Base-by-base conservation (phyloP, 371 early-diverging fungal genomes). In the Mucor irregularis region DNA sequence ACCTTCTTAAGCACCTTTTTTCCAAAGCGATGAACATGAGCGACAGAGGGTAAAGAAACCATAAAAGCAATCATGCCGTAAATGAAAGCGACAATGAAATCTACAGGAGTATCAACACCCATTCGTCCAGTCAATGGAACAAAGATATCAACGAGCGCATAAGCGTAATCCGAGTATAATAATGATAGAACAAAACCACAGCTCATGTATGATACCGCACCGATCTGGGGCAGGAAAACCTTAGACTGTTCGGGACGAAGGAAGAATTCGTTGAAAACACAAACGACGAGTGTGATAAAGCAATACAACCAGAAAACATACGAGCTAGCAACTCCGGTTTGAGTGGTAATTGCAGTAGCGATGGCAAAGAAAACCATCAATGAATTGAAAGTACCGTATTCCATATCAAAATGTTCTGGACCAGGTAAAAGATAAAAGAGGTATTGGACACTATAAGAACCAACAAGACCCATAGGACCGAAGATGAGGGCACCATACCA, bases 101-200 rank as follows among this genome's bases (percentile, higher is more conserved):
- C 91, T 5, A 82, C 85, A 34, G 91, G 88, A 0, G 86, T 79
- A 24, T 85, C 81, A 0, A 78, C 73, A 21, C 91, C 91, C 66
- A 86, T 85, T 33, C 91, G 82, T 5, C 89, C 91, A 0, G 88
- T 84, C 52, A 90, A 65, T 0, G 91, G 91, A 3, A 90, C 87
- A 74, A 90, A 86, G 16, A 88, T 72, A 52, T 86, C 82, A 22
- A 87, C 65, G 51, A 84, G 51, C 16, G 81, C 75, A 55, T 71
- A 78, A 10, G 71, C 62, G 33, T 76, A 69, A 33, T 75, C 81
- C 10, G 73, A 71, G 53, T 79, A 80, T 30, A 84, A 49, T 19
- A 76, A 56, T 0, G 78, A 66, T 3, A 84, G 69, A 1, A 74
- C 54, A 9, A 74, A 46, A 9, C 69, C 52, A 16, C 62, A 64